These are phyloP conservation scores for Colletotrichum horii DNA, from an alignment of 2,329 filamentous ascomycete genomes.

Conservation along the genomic window DNA sequence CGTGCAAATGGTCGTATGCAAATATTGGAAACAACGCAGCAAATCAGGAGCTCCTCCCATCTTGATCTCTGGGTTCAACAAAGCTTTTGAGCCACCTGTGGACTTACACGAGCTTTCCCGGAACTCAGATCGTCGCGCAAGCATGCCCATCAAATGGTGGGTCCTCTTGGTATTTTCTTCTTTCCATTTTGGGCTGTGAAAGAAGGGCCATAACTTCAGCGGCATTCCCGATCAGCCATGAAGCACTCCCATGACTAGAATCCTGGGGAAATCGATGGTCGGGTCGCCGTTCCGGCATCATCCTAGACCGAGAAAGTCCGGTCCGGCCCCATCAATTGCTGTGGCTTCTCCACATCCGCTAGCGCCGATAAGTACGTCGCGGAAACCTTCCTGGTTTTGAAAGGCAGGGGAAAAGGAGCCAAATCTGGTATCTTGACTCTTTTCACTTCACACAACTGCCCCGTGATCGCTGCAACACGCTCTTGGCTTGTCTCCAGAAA, in stretches of 20 bases:
- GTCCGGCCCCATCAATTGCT: background rate
- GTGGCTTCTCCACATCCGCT: background rate
- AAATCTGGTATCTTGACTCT: background rate
- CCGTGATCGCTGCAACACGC: background rate
- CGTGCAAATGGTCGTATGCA: background rate
- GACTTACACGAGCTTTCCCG: background rate
- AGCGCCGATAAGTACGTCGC: slow-evolving; percentile 5
- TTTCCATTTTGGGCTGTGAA: background rate
- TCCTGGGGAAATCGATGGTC: background rate
- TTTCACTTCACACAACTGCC: background rate
- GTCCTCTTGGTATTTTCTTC: background rate
- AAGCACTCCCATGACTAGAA: background rate
- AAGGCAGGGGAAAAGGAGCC: background rate
- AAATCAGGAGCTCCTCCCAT: background rate
- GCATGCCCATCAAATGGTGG: background rate
- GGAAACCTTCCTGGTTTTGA: background rate
- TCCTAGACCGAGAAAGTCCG: background rate
- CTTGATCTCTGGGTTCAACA: background rate
- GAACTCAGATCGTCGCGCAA: background rate
- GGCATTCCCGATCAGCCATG: background rate
- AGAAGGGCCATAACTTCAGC: background rate
- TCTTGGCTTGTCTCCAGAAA: background rate
- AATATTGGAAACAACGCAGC: background rate
- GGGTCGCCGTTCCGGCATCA: background rate
- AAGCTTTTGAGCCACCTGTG: background rate